A percentile compares a stretch with the other conserved stretches of the same genome.
phyloP scores from a whole-genome alignment of 1,139 yeast species.

The Pichia sp. region DNA sequence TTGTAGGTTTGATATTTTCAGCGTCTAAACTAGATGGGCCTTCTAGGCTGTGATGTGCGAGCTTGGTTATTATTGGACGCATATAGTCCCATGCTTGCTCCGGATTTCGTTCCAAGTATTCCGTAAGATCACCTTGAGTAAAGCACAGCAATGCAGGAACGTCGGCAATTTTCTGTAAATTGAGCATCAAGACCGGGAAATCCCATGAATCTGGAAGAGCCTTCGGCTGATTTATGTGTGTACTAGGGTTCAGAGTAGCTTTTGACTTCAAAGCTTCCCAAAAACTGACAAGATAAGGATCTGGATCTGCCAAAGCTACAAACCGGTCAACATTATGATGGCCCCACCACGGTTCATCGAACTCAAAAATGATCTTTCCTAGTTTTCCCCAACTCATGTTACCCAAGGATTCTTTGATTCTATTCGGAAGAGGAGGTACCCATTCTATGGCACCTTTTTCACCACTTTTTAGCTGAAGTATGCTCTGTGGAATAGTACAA shows the following conservation, averaged over 20 bases:
- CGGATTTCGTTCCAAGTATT: conserved; percentile 41
- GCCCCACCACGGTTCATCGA: conserved; percentile 64
- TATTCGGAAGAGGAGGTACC: conserved; percentile 52
- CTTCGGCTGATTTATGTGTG: neutral
- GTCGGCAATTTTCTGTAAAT: conserved; percentile 37
- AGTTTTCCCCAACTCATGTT: conserved; percentile 63
- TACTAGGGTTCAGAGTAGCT: neutral
- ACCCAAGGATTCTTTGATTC: conserved; percentile 42
- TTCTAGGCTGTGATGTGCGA: conserved; percentile 15
- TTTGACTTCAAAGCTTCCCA: neutral
- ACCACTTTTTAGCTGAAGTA: conserved; percentile 39
- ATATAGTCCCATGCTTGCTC: conserved; percentile 41
- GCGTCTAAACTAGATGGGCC: neutral
- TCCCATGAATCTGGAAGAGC: conserved; percentile 37
- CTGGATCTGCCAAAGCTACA: conserved; percentile 41
- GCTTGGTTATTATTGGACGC: conserved; percentile 37
- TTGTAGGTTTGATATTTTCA: conserved; percentile 37
- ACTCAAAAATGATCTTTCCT: conserved; percentile 76
- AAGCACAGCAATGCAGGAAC: conserved; percentile 54
- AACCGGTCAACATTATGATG: conserved; percentile 45
- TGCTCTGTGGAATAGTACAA: conserved; percentile 74
- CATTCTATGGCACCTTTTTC: conserved; percentile 49
- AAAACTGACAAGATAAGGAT: conserved; percentile 16
- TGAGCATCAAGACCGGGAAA: conserved; percentile 50
- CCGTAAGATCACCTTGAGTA: conserved; percentile 69